Conservation (phyloP, 2,329 filamentous ascomycete genomes). For the Epichloe coenophiala region DNA sequence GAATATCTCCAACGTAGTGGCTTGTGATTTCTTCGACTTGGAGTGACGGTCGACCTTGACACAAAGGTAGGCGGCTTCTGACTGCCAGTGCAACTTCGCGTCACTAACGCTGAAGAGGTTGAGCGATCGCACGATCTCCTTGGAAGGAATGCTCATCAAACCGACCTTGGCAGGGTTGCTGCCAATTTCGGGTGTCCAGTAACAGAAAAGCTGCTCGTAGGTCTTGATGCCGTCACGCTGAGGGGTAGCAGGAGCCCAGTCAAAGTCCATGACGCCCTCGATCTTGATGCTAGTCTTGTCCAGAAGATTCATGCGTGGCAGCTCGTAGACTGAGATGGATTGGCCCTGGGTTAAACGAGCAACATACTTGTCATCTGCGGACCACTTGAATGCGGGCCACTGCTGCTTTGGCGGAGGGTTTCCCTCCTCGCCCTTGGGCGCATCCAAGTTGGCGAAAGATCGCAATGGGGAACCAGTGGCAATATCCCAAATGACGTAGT, state of each 20-base stretch:
- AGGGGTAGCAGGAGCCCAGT: conserved; percentile 82
- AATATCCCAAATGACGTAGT: conserved; percentile 98
- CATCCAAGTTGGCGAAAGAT: conserved; percentile 84
- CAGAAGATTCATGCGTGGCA: conserved; percentile 77
- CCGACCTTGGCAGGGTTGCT: conserved; percentile 96
- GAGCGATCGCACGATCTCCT: conserved; percentile 83
- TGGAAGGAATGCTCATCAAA: conserved; percentile 90
- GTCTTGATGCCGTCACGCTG: conserved; percentile 74
- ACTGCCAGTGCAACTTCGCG: conserved; percentile 98
- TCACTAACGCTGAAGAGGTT: conserved; percentile 98
- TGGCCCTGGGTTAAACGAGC: conserved; percentile 79
- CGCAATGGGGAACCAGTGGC: conserved; percentile 78
- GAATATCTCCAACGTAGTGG: conserved; percentile 97
- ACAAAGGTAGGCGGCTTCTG: conserved; percentile 82
- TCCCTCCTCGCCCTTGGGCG: conserved; percentile 42
- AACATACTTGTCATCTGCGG: conserved; percentile 91
- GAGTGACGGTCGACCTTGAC: conserved; percentile 98
- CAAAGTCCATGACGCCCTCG: conserved; percentile 92
- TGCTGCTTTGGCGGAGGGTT: conserved; percentile 76
- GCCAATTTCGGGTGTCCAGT: conserved; percentile 97
- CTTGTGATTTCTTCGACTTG: conserved; percentile 96
- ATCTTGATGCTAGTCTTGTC: conserved; percentile 92
- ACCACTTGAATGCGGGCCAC: conserved; percentile 99
- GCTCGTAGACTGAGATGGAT: conserved; percentile 83
- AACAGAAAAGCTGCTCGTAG: conserved; percentile 94